Evolutionary conservation across 441 rosid genomes (phyloP).

Genomic region (Manihot esculenta): DNA sequence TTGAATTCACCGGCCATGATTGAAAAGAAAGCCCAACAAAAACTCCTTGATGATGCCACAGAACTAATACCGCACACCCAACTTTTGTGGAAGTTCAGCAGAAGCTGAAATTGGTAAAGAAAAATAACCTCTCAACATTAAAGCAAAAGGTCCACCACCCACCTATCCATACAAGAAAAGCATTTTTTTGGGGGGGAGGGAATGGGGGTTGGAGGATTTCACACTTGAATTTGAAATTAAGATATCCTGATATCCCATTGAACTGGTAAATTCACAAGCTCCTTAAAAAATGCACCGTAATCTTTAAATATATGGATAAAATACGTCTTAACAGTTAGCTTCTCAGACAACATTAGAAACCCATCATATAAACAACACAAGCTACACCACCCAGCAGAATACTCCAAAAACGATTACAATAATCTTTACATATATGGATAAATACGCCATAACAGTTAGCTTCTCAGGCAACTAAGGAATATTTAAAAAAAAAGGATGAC

Average conservation of each 20-base stretch:
- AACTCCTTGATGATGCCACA: slow-evolving; percentile 17
- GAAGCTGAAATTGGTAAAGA: slow-evolving; percentile 32
- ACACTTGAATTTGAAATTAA: background rate
- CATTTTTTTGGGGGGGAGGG: too few species aligned
- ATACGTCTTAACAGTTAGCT: too few species aligned
- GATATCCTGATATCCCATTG: background rate
- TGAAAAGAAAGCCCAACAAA: slow-evolving; percentile 20
- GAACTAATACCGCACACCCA: slow-evolving; percentile 35
- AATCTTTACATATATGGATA: too few species aligned
- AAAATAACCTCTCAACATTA: background rate
- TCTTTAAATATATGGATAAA: background rate
- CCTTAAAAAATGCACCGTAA: background rate
- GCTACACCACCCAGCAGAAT: background rate
- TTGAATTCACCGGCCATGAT: slow-evolving; percentile 43
- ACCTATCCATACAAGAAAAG: background rate
- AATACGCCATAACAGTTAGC: too few species aligned
- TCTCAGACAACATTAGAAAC: background rate
- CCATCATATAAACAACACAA: background rate
- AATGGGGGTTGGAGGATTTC: too few species aligned
- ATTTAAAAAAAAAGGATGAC: too few species aligned
- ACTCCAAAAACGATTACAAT: too few species aligned
- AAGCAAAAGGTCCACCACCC: background rate
- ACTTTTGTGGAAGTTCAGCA: slow-evolving; percentile 35
- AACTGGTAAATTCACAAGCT: background rate
- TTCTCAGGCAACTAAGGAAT: too few species aligned